Evolutionary conservation across 2,329 filamentous ascomycete species (phyloP).

Genomic region (Talaromyces islandicus): DNA sequence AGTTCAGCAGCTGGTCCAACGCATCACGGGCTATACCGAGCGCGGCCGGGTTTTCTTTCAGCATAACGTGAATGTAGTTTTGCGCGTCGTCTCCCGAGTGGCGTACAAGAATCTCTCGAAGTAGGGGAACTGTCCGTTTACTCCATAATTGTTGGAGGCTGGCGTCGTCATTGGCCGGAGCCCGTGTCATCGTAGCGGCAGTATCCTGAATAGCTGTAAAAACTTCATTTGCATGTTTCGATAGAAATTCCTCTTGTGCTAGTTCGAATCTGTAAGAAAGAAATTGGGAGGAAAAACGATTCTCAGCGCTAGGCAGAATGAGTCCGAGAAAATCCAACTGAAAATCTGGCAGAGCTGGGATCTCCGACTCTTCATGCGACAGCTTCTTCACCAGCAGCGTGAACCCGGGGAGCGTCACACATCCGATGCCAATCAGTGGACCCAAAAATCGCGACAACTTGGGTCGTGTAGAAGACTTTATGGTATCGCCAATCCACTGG

Average conservation of each 20-base stretch:
- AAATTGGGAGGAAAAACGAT: conserved; percentile 21
- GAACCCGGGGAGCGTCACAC: conserved; percentile 37
- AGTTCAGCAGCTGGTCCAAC: conserved; percentile 27
- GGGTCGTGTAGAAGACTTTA: conserved; percentile 29
- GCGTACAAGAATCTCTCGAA: conserved; percentile 29
- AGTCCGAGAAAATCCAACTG: conserved; percentile 28
- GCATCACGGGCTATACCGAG: conserved; percentile 23
- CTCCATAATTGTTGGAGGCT: conserved; percentile 15
- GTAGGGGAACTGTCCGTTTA: conserved; percentile 20
- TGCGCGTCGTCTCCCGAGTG: conserved; percentile 23
- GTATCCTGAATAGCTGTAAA: conserved; percentile 30
- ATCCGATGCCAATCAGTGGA: conserved; percentile 40
- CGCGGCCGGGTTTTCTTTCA: conserved; percentile 21
- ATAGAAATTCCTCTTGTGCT: conserved; percentile 33
- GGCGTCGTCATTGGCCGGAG: background rate
- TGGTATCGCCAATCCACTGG: conserved; percentile 35
- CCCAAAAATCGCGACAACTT: conserved; percentile 29
- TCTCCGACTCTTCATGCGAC: conserved; percentile 15
- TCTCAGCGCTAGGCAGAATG: conserved; percentile 17
- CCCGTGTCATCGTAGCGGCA: conserved; percentile 15
- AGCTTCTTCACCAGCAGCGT: conserved; percentile 29
- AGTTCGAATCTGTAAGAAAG: conserved; percentile 36
- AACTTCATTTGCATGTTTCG: conserved; percentile 26
- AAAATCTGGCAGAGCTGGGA: conserved; percentile 22
- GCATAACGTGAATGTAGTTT: conserved; percentile 24